Evolutionary conservation across 2,329 filamentous ascomycete genomes (phyloP).

Genomic region (Onygenales sp.): DNA sequence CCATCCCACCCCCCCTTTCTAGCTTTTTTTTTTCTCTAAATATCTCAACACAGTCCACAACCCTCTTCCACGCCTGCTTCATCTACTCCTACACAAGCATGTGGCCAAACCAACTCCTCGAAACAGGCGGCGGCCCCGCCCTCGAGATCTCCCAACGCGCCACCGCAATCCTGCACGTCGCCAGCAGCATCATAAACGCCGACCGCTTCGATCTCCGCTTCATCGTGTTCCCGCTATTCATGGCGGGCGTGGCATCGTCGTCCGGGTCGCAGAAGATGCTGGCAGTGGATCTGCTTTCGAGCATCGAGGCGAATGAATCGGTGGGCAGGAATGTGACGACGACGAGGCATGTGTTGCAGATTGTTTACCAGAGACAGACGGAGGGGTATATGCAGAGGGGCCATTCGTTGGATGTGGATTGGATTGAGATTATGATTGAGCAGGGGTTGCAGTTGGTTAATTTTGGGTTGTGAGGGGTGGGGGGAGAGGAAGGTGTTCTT

Average conservation of each 20-base stretch:
- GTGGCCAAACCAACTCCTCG: conserved; percentile 39
- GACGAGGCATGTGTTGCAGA: conserved; percentile 36
- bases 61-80: conserved; percentile 41
- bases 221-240: conserved; percentile 45
- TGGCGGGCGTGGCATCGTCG: conserved; percentile 39
- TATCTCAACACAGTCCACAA: conserved; percentile 23
- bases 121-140: conserved; percentile 27
- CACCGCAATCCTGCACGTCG: conserved; percentile 36
- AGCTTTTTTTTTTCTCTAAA: background rate
- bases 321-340: conserved; percentile 40
- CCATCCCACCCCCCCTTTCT: background rate
- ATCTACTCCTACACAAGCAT: conserved; percentile 47
- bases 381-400: conserved; percentile 29
- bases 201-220: conserved; percentile 35
- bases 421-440: conserved; percentile 39
- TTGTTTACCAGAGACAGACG: conserved; percentile 41
- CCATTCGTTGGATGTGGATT: conserved; percentile 39
- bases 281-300: conserved; percentile 40
- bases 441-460: conserved; percentile 41
- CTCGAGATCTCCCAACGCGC: conserved; percentile 37
- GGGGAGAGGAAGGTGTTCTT: background rate
- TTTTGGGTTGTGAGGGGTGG: conserved; percentile 37
- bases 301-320: conserved; percentile 35
- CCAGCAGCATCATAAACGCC: conserved; percentile 30
- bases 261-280: conserved; percentile 35